Conservation (phyloP, 176 grass and related monocot genomes). For the Metroxylon sagu region DNA sequence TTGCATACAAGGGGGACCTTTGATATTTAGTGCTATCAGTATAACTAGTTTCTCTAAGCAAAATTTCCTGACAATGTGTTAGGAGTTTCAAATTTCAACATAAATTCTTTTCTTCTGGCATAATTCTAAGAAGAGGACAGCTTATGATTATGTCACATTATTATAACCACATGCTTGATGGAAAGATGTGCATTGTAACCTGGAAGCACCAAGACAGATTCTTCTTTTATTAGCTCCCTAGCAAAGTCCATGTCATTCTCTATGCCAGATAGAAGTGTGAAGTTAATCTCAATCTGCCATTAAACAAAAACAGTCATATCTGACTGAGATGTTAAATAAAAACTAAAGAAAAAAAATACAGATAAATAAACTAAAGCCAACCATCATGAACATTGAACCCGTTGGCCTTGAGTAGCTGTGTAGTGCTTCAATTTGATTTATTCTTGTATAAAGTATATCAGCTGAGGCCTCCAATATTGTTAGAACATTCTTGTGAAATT, state of each 20-base stretch:
- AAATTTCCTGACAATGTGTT: no score
- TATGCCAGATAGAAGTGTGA: constrained; percentile 44
- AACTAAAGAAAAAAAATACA: no score
- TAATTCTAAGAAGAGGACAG: no score
- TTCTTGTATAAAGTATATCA: constrained; percentile 40
- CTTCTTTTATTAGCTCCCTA: constrained; percentile 79
- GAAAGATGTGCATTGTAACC: constrained; percentile 18
- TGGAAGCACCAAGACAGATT: constrained; percentile 67
- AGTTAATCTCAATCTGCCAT: constrained; percentile 66
- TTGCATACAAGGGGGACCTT: no score
- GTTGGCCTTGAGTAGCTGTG: constrained; percentile 44
- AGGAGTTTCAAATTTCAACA: no score
- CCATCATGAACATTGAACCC: constrained; percentile 98
- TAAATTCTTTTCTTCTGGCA: no score
- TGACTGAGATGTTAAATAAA: no score
- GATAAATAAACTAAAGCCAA: constrained; percentile 4
- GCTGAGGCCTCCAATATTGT: constrained; percentile 46
- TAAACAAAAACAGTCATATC: no score
- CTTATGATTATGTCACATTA: no score
- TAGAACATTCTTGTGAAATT: constrained; percentile 54
- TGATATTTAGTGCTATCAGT: no score
- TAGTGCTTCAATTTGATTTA: constrained; percentile 51
- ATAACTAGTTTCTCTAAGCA: no score
- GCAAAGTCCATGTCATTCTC: constrained; percentile 72
- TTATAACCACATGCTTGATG: no score